Evolutionary conservation across 331 rosid species (phyloP), one percentile per base, ranked within the genome.

Genomic region (Malus hybrid): DNA sequence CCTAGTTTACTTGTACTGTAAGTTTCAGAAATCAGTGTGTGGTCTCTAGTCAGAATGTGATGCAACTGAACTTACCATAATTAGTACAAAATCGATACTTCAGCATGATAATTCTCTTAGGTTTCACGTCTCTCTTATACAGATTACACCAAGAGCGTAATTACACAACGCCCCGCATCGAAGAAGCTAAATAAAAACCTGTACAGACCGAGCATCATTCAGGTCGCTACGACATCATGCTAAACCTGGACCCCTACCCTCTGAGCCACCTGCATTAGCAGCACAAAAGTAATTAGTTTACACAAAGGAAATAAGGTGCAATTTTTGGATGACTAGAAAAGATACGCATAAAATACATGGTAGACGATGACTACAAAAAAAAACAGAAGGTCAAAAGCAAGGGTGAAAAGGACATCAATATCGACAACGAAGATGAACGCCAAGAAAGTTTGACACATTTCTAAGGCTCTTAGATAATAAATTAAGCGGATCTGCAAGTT

Each of bases 251-350:
- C 88, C 26, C 97, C 94, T 29, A 91, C 85, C 86, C 88, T 84
- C 85, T 87, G 78, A 60, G 97, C 97, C 53, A 91, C 88, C 94
- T 91, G 91, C 77, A 75, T 76, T 76, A 79, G n/a, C 72, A 70
- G 78, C 56, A 50, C 56, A 75, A 72, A 61, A 73, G 32, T 32
- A 53, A 66, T 78, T 20, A 10, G 20, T 50, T 50, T 50, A 50
- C 8, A 6, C 56, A 50, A 50, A 50, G 3, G 18, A 6, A 50
- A 50, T 15, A 14, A 50, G 3, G 56, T 50, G 56, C 56, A 50
- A 50, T 15, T 50, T 50, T 50, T 50, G 8, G n/a, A 16, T 15
- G n/a, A 50, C 18, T 50, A 50, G 8, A 50, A 50, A 50, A 50
- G 56, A 50, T 15, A 15, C 3, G 56, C 56, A 50, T 50, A 50